Evolutionary conservation across 78 protist species (phyloP).

Genomic region (Thecamonas trahens): DNA sequence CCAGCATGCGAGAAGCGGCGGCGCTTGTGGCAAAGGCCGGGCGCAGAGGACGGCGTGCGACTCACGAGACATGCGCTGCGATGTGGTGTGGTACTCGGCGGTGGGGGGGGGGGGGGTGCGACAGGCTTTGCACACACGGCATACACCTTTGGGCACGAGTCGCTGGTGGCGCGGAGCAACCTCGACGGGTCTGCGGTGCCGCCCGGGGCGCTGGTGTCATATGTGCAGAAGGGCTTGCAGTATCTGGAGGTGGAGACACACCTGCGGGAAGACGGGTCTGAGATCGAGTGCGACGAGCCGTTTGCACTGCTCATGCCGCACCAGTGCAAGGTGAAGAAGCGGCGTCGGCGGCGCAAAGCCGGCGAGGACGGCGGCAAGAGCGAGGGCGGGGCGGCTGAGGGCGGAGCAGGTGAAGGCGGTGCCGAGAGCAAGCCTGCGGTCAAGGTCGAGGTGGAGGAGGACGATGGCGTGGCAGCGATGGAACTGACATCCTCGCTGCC

Average conservation of each 20-base stretch:
- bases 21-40: no score
- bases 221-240: slow-evolving; percentile 86
- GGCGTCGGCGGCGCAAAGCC: no score
- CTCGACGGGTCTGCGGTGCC: slow-evolving; percentile 64
- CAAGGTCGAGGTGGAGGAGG: slow-evolving; percentile 16
- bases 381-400: not conserved
- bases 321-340: slow-evolving; percentile 2
- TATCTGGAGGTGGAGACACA: slow-evolving; percentile 88
- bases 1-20: no score
- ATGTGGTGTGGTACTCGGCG: no score
- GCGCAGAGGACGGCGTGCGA: no score
- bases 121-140: slow-evolving; percentile 90
- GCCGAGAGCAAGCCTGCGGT: slow-evolving; percentile 1
- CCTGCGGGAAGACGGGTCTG: slow-evolving; percentile 63
- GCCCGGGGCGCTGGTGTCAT: slow-evolving; percentile 75
- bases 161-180: slow-evolving; percentile 35
- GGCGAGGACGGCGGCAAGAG: not conserved
- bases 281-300: slow-evolving; percentile 52
- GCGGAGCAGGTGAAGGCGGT: not conserved
- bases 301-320: slow-evolving; percentile 18
- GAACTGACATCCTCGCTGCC: slow-evolving; percentile 35
- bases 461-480: slow-evolving; percentile 59
- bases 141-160: slow-evolving; percentile 79
- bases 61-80: no score
- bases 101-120: not conserved